Evolutionary conservation across 2,329 filamentous ascomycete genomes (phyloP), one percentile per base, ranked within the genome.

Genomic region (Diplodia sapinea): DNA sequence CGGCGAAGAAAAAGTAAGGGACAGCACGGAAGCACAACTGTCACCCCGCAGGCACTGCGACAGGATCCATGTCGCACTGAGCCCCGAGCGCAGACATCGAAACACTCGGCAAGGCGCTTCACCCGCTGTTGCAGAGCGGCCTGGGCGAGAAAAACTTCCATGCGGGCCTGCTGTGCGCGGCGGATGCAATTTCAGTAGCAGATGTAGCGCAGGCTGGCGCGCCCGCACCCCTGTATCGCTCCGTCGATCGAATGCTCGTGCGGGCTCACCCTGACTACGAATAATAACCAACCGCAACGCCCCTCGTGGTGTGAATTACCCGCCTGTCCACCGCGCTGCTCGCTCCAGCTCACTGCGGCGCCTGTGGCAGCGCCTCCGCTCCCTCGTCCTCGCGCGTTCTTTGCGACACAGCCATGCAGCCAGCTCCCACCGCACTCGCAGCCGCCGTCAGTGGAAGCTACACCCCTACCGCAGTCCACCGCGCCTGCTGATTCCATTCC

Each of bases 231-330:
- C 57, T 43, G 36, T 50, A 47, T 47, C 43, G 43, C 43, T 31
- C 40, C 40, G 57, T 62, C 57, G 57, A 62, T 50, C 23, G 50
- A 33, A 50, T 23, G 61, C 61, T 62, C 57, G 40, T 47, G 57
- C 61, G 50, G 29, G 33, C 47, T 52, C 62, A 55, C 50, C 62
- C 50, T 43, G 62, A 65, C 49, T 63, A 49, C 62, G 62, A 65
- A 65, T 54, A 54, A 54, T 54, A 63, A n/a, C 23, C 40, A 49
- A 62, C 38, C 38, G 29, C 47, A 51, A 50, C 47, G 43, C 47
- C 59, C 59, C 59, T 51, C 47, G 43, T 20, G 26, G 52, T 23
- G 49, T 52, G 64, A 47, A 57, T 66, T 57, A 40, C 63, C 63
- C 50, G 38, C 23, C 29, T 65, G 62, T 47, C 62, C 50, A 55